Evolutionary conservation across 2,329 filamentous ascomycete genomes (phyloP), one percentile per base, ranked within the genome.

Genomic region (Colletotrichum trifolii): DNA sequence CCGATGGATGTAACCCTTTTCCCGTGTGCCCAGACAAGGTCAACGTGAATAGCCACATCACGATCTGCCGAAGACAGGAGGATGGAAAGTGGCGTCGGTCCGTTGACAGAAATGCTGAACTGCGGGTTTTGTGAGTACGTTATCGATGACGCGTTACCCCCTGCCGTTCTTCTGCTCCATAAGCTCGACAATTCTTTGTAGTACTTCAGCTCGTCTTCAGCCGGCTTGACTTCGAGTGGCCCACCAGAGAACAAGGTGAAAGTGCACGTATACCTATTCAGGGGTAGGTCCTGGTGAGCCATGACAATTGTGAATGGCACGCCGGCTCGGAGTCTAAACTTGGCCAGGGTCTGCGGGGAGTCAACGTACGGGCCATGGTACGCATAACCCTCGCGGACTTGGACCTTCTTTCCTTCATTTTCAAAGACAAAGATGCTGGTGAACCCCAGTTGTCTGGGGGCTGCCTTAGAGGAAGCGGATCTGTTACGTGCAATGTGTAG

Each of bases 101-200:
- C 75, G 1, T 84, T 72, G 52, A 94, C 72, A 12, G 80, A 77
- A 7, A 99, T 81, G 61, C 85, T 85, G 75, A 92, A 98, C 75
- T 97, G 94, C 1, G 96, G 96, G 71, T 98, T 99, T 62, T 86
- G 83, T n/a, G 90, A 86, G 78, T 96, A 98, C 8, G 85, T 88
- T 2, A 91, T 78, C 35, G 90, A 91, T 66, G 90, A 88, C 1
- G 93, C 88, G 73, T 94, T 96, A 36, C 96, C 96, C 25, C 96
- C 96, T 4, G 94, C 92, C 1, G 91, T 94, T 53, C 90, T 87
- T 56, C 87, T 82, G 3, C 87, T 94, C 96, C 96, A 99, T 2
- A 84, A 82, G 2, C 90, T 88, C 2, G 82, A 75, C 33, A 90
- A 75, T 61, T 88, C 87, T n/a, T 79, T 83, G 64, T 85, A 82